Percentiles rank a stretch among this genome's conserved stretches.
Conservation (phyloP, 352 stramenopile genomes). For the Halophytophthora polymorphica region DNA sequence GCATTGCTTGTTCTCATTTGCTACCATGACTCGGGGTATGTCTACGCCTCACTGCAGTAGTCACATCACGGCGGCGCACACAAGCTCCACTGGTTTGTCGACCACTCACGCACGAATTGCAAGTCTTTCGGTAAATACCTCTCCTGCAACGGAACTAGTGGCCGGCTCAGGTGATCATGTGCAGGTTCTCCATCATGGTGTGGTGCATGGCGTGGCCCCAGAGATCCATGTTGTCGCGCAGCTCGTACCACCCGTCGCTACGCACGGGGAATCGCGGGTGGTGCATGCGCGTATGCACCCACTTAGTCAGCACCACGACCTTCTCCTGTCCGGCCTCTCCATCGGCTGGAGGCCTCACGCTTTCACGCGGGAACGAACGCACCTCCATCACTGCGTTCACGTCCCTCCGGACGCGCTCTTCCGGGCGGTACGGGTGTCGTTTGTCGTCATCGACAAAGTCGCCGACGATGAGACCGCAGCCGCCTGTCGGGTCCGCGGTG, state of each 20-base stretch:
- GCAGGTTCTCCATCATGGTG: constrained; percentile 22
- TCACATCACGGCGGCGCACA: too few species aligned
- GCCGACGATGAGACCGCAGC: constrained; percentile 12
- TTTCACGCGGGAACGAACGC: constrained; percentile 13
- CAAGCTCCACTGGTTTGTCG: too few species aligned
- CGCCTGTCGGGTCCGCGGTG: neutral
- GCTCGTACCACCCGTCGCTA: constrained; percentile 27
- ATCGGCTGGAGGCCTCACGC: constrained; percentile 3
- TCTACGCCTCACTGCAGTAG: too few species aligned
- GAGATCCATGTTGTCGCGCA: constrained; percentile 29
- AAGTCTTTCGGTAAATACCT: too few species aligned
- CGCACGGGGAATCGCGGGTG: constrained; percentile 25
- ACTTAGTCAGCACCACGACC: constrained; percentile 24
- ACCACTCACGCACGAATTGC: constrained; percentile 5
- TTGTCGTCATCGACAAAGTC: constrained; percentile 30
- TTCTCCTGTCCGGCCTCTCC: constrained; percentile 16
- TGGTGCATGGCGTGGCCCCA: constrained; percentile 24
- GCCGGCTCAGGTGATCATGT: too few species aligned
- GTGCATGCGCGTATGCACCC: constrained; percentile 32
- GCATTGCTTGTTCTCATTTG: too few species aligned
- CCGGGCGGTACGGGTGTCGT: constrained; percentile 23
- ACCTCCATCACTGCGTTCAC: constrained; percentile 12
- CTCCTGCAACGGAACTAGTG: too few species aligned
- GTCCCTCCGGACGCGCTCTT: constrained; percentile 21
- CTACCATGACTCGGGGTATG: too few species aligned